These are phyloP conservation scores for Yamadazyma friedrichii DNA, from an alignment of 1,139 yeast species.

Conservation along the genomic window DNA sequence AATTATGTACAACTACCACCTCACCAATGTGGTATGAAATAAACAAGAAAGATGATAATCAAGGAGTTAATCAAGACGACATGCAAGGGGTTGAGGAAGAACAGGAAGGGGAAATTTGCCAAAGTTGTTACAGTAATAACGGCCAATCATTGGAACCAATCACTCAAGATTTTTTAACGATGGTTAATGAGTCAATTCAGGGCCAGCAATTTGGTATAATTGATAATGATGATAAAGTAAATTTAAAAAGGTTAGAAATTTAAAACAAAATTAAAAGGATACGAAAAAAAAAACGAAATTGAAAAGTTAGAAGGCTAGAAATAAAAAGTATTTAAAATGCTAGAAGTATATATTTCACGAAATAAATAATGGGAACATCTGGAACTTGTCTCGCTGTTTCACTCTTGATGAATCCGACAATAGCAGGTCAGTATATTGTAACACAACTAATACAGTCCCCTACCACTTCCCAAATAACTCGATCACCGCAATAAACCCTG, in stretches of 20 bases:
- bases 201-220: constrained; percentile 35
- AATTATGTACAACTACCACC: constrained; percentile 23
- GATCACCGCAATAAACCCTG: constrained; percentile 43
- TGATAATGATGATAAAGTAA: constrained; percentile 24
- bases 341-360: no score
- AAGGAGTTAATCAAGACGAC: background rate
- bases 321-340: background rate
- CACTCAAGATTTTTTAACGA: constrained; percentile 17
- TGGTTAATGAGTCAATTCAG: constrained; percentile 30
- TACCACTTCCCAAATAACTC: constrained; percentile 55
- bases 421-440: constrained; percentile 11
- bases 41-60: background rate
- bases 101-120: constrained; percentile 21
- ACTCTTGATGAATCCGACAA: no score
- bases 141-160: constrained; percentile 8
- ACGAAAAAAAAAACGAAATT: background rate
- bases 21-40: constrained; percentile 43
- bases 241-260: background rate
- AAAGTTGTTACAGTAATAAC: constrained; percentile 28
- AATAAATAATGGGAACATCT: no score
- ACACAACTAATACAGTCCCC: constrained; percentile 16
- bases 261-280: background rate
- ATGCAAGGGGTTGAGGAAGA: background rate
- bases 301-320: background rate
- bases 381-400: no score